These are phyloP conservation scores for Hanseniaspora guilliermondii DNA, from an alignment of 805 yeast genomes.

Conservation along the genomic window DNA sequence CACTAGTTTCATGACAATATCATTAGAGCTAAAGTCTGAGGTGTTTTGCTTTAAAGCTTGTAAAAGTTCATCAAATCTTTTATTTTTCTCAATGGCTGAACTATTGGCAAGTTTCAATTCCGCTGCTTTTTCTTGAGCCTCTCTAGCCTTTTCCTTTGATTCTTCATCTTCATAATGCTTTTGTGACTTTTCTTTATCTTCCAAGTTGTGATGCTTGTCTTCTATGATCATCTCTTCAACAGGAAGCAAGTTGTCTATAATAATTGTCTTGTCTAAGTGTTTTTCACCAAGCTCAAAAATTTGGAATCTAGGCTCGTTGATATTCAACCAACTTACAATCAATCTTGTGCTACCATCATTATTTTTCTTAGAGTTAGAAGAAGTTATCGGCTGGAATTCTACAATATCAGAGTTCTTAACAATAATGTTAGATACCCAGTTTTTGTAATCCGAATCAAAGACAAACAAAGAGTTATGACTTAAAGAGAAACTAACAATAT, in stretches of 20 bases:
- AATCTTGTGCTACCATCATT: slow-evolving; percentile 15
- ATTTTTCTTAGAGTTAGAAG: not conserved
- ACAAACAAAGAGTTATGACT: slow-evolving; percentile 20
- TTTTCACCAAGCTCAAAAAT: slow-evolving; percentile 20
- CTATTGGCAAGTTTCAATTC: slow-evolving; percentile 16
- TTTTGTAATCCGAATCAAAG: slow-evolving; percentile 25
- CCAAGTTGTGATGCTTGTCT: slow-evolving; percentile 16
- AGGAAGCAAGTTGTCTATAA: slow-evolving; percentile 19
- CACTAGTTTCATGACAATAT: slow-evolving; percentile 7
- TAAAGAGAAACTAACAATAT: slow-evolving; percentile 19
- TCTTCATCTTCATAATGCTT: slow-evolving; percentile 28
- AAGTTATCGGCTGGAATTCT: slow-evolving; percentile 18
- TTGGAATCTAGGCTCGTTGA: slow-evolving; percentile 31
- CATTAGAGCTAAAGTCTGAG: not conserved
- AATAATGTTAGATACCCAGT: slow-evolving; percentile 26
- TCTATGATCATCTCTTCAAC: slow-evolving; percentile 13
- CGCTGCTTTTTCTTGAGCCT: slow-evolving; percentile 23
- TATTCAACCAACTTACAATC: slow-evolving; percentile 30
- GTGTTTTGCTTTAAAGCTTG: slow-evolving; percentile 2
- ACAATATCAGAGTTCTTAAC: slow-evolving; percentile 22
- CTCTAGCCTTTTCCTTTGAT: slow-evolving; percentile 14
- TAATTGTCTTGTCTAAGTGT: slow-evolving; percentile 20
- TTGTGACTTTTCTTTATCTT: slow-evolving; percentile 25
- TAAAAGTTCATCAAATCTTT: slow-evolving; percentile 7
- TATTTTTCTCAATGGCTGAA: slow-evolving; percentile 4